Percentiles rank a stretch among this genome's conserved stretches.
These are phyloP conservation scores for Lyophyllum semitale DNA, from an alignment of 768 basidiomycete species.

Conservation along the genomic window DNA sequence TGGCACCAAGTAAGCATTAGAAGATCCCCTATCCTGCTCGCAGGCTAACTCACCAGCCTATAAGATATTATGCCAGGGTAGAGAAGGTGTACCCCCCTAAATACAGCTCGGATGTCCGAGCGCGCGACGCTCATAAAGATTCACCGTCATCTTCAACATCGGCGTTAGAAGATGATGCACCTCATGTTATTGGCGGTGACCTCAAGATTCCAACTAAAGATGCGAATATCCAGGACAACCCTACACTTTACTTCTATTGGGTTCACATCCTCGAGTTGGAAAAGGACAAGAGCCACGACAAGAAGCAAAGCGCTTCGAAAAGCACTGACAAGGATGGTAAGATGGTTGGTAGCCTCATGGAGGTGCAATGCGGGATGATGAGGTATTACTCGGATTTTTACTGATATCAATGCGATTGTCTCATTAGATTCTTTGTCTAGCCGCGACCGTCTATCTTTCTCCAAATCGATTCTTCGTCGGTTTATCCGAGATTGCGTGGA, in stretches of 20 bases:
- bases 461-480: slow-evolving; percentile 93
- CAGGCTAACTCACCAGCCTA: slow-evolving; percentile 16
- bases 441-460: slow-evolving; percentile 94
- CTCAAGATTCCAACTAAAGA: slow-evolving; percentile 76
- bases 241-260: slow-evolving; percentile 83
- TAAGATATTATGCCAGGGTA: slow-evolving; percentile 81
- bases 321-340: slow-evolving; percentile 55
- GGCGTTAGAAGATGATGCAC: slow-evolving; percentile 47
- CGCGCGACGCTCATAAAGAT: slow-evolving; percentile 53
- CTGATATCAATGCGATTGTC: not conserved
- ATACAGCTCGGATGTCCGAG: slow-evolving; percentile 44
- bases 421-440: slow-evolving; percentile 37
- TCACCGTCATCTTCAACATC: slow-evolving; percentile 40
- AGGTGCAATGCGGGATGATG: slow-evolving; percentile 79
- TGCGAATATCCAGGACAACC: slow-evolving; percentile 72
- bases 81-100: slow-evolving; percentile 76
- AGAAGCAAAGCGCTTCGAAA: slow-evolving; percentile 55
- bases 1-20: slow-evolving; percentile 72
- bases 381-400: slow-evolving; percentile 50
- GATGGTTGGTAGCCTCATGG: slow-evolving; percentile 77
- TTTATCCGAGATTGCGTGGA: slow-evolving; percentile 96
- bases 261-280: slow-evolving; percentile 83
- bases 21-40: slow-evolving; percentile 2
- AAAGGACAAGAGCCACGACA: slow-evolving; percentile 67
- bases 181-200: slow-evolving; percentile 78